A percentile compares a stretch with the other conserved stretches of the same genome.
Evolutionary conservation across 371 early-diverging fungal species (phyloP).

Genomic region (Saksenaea vasiformis): DNA sequence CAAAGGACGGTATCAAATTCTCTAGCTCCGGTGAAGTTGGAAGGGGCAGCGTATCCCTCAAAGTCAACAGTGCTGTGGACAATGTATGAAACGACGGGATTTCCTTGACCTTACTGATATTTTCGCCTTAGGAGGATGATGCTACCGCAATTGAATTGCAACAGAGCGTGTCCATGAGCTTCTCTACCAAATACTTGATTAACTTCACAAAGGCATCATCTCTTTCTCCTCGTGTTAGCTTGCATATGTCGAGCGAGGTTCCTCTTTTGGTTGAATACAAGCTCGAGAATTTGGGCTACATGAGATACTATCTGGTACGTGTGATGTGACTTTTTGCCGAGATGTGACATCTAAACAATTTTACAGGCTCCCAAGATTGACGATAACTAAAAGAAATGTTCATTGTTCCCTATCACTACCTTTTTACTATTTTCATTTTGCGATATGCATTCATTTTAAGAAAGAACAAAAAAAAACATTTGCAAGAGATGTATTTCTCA

Average conservation of each 20-base stretch:
- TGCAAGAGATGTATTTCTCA: too few relatives aligned
- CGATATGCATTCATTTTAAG: background rate
- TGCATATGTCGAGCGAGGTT: constrained; percentile 83
- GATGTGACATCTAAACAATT: background rate
- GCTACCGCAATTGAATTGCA: constrained; percentile 77
- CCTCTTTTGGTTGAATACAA: constrained; percentile 95
- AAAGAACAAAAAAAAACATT: background rate
- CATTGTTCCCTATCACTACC: background rate
- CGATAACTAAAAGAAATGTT: constrained; percentile 26
- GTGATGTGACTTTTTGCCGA: background rate
- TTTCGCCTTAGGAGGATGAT: constrained; percentile 63
- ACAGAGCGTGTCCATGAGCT: constrained; percentile 81
- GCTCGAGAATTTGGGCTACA: constrained; percentile 88
- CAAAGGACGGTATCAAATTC: constrained; percentile 94
- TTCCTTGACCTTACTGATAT: background rate
- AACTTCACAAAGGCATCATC: constrained; percentile 97
- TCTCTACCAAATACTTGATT: constrained; percentile 92
- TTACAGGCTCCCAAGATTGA: constrained; percentile 50
- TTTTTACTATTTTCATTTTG: background rate
- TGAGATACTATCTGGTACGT: constrained; percentile 88
- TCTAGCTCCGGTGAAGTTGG: constrained; percentile 90
- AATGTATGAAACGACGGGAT: constrained; percentile 35
- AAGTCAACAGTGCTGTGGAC: constrained; percentile 78
- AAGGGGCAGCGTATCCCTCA: constrained; percentile 80
- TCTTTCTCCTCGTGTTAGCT: constrained; percentile 74